A percentile compares a stretch with the other conserved stretches of the same genome.
These are phyloP conservation scores for Saccharomycopsis guyanensis DNA, from an alignment of 805 yeast genomes.

Conservation along the genomic window DNA sequence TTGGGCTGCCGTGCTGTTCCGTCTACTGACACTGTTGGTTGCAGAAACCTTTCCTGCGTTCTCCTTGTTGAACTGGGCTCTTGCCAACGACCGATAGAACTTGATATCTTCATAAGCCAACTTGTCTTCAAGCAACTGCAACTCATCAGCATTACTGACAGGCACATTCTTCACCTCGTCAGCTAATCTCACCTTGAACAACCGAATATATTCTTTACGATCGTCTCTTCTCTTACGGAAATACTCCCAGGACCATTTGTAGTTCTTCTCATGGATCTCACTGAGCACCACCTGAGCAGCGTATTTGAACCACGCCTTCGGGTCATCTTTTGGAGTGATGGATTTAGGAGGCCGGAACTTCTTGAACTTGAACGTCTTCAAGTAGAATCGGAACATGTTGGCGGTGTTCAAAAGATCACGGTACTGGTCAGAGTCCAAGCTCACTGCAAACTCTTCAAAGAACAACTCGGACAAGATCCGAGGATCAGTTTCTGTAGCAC, in stretches of 20 bases:
- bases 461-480: slow-evolving; percentile 67
- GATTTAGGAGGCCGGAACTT: slow-evolving; percentile 54
- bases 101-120: slow-evolving; percentile 72
- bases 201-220: slow-evolving; percentile 53
- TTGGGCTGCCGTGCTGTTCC: not conserved
- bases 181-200: slow-evolving; percentile 61
- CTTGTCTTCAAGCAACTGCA: slow-evolving; percentile 35
- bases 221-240: slow-evolving; percentile 66
- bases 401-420: slow-evolving; percentile 73
- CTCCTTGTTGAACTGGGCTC: slow-evolving; percentile 56
- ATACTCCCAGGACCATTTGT: slow-evolving; percentile 84
- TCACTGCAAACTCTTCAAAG: slow-evolving; percentile 86
- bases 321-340: slow-evolving; percentile 43
- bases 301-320: slow-evolving; percentile 75
- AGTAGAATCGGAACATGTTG: slow-evolving; percentile 71
- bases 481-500: slow-evolving; percentile 60
- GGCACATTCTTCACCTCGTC: slow-evolving; percentile 25
- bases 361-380: slow-evolving; percentile 68
- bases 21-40: slow-evolving; percentile 12
- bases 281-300: slow-evolving; percentile 67
- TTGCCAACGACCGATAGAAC: slow-evolving; percentile 77
- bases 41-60: slow-evolving; percentile 22
- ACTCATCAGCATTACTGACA: slow-evolving; percentile 26
- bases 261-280: slow-evolving; percentile 75
- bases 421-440: slow-evolving; percentile 78